Conservation (phyloP, 192 early-diverging fungal genomes). For the Allomyces macrogynus region DNA sequence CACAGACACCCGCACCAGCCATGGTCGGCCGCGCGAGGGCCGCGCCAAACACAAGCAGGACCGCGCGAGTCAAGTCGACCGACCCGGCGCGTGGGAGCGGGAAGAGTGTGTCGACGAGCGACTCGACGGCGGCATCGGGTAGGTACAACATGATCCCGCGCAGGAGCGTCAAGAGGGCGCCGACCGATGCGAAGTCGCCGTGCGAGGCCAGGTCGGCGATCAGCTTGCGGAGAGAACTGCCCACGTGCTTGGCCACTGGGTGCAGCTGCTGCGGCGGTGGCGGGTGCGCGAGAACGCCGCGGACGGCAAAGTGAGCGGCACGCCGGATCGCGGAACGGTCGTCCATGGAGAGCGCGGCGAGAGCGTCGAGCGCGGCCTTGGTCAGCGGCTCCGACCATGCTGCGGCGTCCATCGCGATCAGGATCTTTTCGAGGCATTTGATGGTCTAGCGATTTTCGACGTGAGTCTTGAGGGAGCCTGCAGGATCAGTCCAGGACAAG, state of each 20-base stretch:
- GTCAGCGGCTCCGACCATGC: conserved; percentile 47
- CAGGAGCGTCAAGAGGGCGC: background rate
- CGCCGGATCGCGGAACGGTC: conserved; percentile 73
- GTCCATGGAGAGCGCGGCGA: conserved; percentile 62
- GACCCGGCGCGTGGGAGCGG: background rate
- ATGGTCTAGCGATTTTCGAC: background rate
- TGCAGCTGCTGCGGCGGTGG: conserved; percentile 51
- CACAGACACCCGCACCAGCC: background rate
- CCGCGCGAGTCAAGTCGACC: background rate
- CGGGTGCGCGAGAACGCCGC: conserved; percentile 40
- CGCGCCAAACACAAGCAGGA: background rate
- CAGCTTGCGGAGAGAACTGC: background rate
- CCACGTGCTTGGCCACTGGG: conserved; percentile 33
- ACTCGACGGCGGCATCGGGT: background rate
- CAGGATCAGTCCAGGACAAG: too few species aligned
- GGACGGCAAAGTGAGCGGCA: conserved; percentile 66
- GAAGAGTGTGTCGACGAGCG: background rate
- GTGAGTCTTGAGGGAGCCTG: too few species aligned
- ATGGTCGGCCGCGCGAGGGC: background rate
- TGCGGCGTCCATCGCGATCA: conserved; percentile 54
- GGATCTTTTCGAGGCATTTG: conserved; percentile 48
- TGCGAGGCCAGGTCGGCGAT: background rate
- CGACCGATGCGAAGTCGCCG: background rate
- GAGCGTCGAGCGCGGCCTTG: conserved; percentile 46
- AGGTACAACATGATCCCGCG: background rate